Percentiles rank a stretch among this genome's conserved stretches.
Evolutionary conservation across 257 asterid genomes (phyloP).

Genomic region (Eucommia ulmoides): DNA sequence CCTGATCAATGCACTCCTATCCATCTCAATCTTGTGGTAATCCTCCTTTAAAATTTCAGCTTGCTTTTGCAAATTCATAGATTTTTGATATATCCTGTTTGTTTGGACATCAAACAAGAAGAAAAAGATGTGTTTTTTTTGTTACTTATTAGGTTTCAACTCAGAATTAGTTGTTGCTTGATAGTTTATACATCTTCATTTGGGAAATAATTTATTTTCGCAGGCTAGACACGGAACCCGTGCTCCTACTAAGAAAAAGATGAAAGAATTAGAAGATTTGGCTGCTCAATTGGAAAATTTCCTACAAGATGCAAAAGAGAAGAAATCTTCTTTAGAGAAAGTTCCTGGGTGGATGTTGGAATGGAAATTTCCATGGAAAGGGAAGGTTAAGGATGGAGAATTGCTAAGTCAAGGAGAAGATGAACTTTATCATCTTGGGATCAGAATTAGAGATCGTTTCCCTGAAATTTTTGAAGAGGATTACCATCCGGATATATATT

Average conservation of each 20-base stretch:
- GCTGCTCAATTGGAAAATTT: slow-evolving; percentile 48
- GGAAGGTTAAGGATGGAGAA: slow-evolving; percentile 81
- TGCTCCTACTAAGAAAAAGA: slow-evolving; percentile 87
- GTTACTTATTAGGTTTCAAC: neutral
- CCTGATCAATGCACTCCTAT: slow-evolving; percentile 68
- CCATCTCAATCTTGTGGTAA: slow-evolving; percentile 91
- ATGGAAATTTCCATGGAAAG: slow-evolving; percentile 93
- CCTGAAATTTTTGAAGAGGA: slow-evolving; percentile 62
- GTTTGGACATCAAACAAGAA: no score
- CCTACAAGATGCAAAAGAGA: slow-evolving; percentile 34
- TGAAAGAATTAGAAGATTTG: slow-evolving; percentile 56
- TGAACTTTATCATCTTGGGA: slow-evolving; percentile 73
- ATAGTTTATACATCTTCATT: neutral
- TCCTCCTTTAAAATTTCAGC: slow-evolving; percentile 10
- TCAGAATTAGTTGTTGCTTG: no score
- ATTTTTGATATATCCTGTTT: no score
- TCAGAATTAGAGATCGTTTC: slow-evolving; percentile 59
- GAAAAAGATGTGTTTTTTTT: no score
- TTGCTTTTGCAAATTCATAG: neutral
- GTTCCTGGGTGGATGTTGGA: slow-evolving; percentile 65
- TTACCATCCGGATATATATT: slow-evolving; percentile 78
- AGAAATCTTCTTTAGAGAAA: slow-evolving; percentile 28
- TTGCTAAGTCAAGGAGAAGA: slow-evolving; percentile 72
- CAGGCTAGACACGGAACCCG: slow-evolving; percentile 98
- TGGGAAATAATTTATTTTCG: neutral